Percentiles rank a stretch among this genome's conserved stretches.
These are phyloP conservation scores for Lachancea dasiensis DNA, from an alignment of 805 yeast species.

Conservation along the genomic window DNA sequence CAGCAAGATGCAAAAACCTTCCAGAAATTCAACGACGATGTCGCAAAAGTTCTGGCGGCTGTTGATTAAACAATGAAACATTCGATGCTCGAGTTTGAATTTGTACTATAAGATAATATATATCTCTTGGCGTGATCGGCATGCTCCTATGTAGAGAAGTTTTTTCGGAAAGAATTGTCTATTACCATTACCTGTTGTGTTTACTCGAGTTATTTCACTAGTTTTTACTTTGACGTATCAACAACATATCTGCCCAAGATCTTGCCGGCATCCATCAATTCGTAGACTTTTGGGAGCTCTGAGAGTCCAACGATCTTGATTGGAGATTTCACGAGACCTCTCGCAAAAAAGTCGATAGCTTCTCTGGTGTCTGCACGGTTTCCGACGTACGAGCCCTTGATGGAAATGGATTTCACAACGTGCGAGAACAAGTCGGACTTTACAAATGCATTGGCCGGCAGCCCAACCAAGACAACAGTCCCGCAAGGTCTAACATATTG, in stretches of 20 bases:
- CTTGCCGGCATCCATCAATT: constrained; percentile 51
- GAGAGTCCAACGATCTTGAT: constrained; percentile 53
- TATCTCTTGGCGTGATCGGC: no score
- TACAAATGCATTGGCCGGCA: constrained; percentile 71
- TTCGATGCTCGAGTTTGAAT: not conserved
- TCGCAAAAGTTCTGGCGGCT: constrained; percentile 16
- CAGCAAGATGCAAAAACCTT: constrained; percentile 16
- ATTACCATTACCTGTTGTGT: no score
- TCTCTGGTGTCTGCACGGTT: constrained; percentile 78
- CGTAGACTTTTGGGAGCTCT: constrained; percentile 47
- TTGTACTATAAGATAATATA: not conserved
- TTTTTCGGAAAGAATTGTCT: no score
- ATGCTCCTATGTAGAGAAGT: no score
- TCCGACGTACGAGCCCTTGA: constrained; percentile 81
- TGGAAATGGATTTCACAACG: constrained; percentile 63
- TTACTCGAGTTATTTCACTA: no score
- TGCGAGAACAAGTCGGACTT: constrained; percentile 61
- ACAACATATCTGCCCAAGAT: constrained; percentile 79
- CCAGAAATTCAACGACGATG: constrained; percentile 20
- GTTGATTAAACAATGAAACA: constrained; percentile 1
- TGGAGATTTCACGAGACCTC: constrained; percentile 62
- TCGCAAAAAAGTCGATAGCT: constrained; percentile 62
- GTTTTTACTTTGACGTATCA: constrained; percentile 63
- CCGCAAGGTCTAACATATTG: constrained; percentile 60
- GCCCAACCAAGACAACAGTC: constrained; percentile 63